A percentile compares a stretch with the other conserved stretches of the same genome.
These are phyloP conservation scores for Didymella exigua DNA, from an alignment of 2,329 filamentous ascomycete genomes.

Conservation along the genomic window DNA sequence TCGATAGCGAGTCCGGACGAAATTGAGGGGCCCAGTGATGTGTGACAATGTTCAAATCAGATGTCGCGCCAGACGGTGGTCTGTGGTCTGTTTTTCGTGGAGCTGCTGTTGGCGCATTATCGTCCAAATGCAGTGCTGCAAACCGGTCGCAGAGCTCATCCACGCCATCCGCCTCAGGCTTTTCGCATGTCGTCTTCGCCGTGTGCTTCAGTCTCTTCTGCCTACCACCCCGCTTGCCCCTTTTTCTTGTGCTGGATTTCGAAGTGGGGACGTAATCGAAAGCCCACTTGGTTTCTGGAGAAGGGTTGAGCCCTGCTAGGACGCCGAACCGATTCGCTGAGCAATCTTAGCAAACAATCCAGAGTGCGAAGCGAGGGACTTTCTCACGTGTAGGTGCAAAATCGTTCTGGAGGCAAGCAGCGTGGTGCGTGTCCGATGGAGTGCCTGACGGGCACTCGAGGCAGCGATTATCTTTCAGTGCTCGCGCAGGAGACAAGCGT, in stretches of 20 bases:
- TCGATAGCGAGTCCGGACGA: constrained; percentile 19
- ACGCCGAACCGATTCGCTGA: constrained; percentile 41
- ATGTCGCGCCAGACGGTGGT: not conserved
- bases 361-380: no score
- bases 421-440: constrained; percentile 7
- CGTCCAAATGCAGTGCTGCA: constrained; percentile 16
- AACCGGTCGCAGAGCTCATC: constrained; percentile 17
- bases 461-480: constrained; percentile 18
- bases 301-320: constrained; percentile 28
- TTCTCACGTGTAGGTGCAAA: constrained; percentile 32
- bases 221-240: constrained; percentile 30
- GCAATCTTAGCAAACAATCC: not conserved
- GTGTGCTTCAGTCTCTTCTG: constrained; percentile 18
- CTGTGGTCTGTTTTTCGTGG: not conserved
- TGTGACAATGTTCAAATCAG: constrained; percentile 16
- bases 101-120: constrained; percentile 1
- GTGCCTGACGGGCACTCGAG: constrained; percentile 17
- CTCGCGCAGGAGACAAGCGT: constrained; percentile 9
- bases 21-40: constrained; percentile 35
- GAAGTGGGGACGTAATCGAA: constrained; percentile 27
- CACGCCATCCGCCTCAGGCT: not conserved
- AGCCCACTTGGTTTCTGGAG: constrained; percentile 26
- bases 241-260: constrained; percentile 12
- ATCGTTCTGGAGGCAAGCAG: constrained; percentile 21
- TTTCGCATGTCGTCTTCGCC: constrained; percentile 1